A percentile compares a stretch with the other conserved stretches of the same genome.
Conservation (phyloP, 306 rosid species). For the Prunus mongolica region DNA sequence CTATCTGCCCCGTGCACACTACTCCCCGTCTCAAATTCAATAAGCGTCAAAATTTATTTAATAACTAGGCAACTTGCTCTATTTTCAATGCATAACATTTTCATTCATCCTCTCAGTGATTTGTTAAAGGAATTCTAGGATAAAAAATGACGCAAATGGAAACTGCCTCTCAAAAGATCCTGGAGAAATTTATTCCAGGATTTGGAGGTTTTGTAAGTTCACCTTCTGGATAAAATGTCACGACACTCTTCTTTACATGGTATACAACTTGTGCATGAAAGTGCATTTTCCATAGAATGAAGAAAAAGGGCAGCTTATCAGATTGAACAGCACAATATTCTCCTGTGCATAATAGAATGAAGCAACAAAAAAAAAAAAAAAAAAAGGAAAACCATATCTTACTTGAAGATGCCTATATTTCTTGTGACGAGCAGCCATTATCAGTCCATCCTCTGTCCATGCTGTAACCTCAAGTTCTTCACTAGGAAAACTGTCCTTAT, state of each 20-base stretch:
- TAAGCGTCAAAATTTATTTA: background rate
- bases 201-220: background rate
- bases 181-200: background rate
- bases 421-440: slow-evolving; percentile 96
- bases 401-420: slow-evolving; percentile 74
- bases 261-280: background rate
- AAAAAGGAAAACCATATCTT: slow-evolving; percentile 17
- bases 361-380: background rate
- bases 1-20: too few relatives aligned
- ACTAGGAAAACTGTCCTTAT: slow-evolving; percentile 78
- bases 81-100: background rate
- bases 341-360: background rate
- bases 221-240: background rate
- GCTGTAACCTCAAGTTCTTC: slow-evolving; percentile 84
- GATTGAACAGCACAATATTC: background rate
- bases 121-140: background rate
- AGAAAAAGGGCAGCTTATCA: too few relatives aligned
- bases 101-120: background rate
- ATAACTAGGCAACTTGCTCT: background rate
- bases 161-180: background rate
- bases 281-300: background rate
- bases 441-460: slow-evolving; percentile 91
- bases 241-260: background rate
- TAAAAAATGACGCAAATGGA: background rate
- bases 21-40: too few relatives aligned